These are phyloP conservation scores for Dioszegia aurantiaca DNA, from an alignment of 768 basidiomycete species.

Conservation along the genomic window DNA sequence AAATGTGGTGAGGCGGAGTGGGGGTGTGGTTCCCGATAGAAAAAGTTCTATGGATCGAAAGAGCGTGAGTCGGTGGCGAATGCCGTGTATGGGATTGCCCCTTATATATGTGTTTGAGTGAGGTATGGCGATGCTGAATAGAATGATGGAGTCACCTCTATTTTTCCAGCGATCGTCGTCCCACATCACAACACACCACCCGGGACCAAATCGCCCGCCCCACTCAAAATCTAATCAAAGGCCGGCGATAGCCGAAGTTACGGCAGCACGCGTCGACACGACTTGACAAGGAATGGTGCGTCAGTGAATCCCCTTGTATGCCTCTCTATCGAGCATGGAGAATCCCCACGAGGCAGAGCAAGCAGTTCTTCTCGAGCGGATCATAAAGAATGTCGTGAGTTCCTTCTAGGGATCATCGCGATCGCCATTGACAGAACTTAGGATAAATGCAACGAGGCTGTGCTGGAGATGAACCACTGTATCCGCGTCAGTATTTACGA, in stretches of 20 bases:
- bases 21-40: background rate
- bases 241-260: background rate
- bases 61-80: no score
- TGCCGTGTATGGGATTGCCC: no score
- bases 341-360: constrained; percentile 93
- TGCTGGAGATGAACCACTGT: constrained; percentile 82
- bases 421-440: constrained; percentile 47
- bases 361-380: constrained; percentile 82
- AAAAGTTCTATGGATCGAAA: no score
- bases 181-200: background rate
- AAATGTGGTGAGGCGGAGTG: no score
- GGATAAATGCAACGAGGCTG: constrained; percentile 91
- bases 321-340: constrained; percentile 64
- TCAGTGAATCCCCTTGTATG: background rate
- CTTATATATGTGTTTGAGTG: no score
- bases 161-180: background rate
- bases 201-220: background rate
- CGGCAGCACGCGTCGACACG: background rate
- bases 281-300: constrained; percentile 4
- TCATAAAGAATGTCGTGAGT: constrained; percentile 81
- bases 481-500: constrained; percentile 67
- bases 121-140: background rate
- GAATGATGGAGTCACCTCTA: background rate
- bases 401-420: background rate
- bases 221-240: background rate